Conservation (phyloP, 257 asterid genomes). For the Knoxia roxburghii region DNA sequence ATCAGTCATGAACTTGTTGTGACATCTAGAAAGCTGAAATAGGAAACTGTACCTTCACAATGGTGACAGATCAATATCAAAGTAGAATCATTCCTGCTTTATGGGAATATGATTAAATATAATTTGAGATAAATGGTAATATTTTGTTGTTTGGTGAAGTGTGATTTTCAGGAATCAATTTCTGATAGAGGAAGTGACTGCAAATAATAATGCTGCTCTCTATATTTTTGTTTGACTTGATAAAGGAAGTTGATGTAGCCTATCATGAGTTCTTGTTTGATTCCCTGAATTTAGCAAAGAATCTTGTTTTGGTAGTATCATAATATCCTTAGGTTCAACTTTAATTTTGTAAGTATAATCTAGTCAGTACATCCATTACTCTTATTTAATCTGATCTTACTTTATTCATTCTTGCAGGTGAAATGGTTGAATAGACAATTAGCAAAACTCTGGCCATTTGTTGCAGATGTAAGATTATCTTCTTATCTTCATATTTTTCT, state of each 20-base stretch:
- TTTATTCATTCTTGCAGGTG: slow-evolving; percentile 50
- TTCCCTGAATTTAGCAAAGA: background rate
- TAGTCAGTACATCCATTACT: background rate
- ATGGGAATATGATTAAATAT: background rate
- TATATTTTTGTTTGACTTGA: background rate
- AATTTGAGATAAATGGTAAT: background rate
- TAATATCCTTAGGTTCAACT: background rate
- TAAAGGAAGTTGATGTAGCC: background rate
- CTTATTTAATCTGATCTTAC: background rate
- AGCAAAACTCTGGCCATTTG: slow-evolving; percentile 87
- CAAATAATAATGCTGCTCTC: background rate
- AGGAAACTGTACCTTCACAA: background rate
- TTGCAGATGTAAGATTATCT: slow-evolving; percentile 83
- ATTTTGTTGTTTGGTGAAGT: background rate
- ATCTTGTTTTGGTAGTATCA: background rate
- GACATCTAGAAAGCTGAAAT: background rate
- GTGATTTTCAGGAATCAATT: too few species aligned
- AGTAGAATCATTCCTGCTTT: background rate
- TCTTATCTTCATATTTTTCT: background rate
- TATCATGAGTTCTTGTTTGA: background rate
- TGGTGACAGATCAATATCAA: background rate
- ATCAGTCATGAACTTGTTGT: background rate
- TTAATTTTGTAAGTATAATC: background rate
- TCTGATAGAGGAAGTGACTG: background rate
- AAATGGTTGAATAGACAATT: slow-evolving; percentile 96